Evolutionary conservation across 768 basidiomycete genomes (phyloP).

Genomic region (Boletales sp.): DNA sequence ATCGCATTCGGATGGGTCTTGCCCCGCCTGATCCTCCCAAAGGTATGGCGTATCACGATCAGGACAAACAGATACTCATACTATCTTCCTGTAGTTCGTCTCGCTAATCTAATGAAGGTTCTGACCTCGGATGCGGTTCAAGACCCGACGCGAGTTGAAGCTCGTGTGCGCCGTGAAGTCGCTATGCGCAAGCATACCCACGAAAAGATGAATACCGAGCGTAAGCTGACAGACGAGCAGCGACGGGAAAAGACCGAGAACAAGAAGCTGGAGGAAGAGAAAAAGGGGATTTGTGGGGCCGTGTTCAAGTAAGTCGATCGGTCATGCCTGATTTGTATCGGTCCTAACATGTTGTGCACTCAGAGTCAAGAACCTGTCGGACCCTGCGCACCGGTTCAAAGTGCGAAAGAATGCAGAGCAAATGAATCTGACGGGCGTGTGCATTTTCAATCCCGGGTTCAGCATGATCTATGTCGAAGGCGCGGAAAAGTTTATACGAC

Average conservation of each 20-base stretch:
- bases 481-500: constrained; percentile 75
- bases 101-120: constrained; percentile 97
- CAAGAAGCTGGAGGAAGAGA: constrained; percentile 86
- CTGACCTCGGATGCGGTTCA: constrained; percentile 94
- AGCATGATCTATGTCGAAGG: constrained; percentile 94
- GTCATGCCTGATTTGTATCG: background rate
- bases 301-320: constrained; percentile 78
- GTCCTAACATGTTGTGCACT: background rate
- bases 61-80: background rate
- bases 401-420: constrained; percentile 96
- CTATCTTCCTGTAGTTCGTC: constrained; percentile 56
- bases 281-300: constrained; percentile 76
- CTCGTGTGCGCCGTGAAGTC: constrained; percentile 90
- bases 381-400: constrained; percentile 93
- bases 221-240: constrained; percentile 91
- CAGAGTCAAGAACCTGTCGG: constrained; percentile 80
- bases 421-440: constrained; percentile 80
- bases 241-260: constrained; percentile 80
- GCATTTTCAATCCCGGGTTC: constrained; percentile 88
- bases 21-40: constrained; percentile 94
- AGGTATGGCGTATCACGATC: constrained; percentile 43
- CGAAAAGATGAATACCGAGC: constrained; percentile 89
- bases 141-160: constrained; percentile 97
- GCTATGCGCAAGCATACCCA: constrained; percentile 85
- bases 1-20: constrained; percentile 93